Evolutionary conservation across 2,329 filamentous ascomycete genomes (phyloP).

Genomic region (Sporothrix variecibatus): DNA sequence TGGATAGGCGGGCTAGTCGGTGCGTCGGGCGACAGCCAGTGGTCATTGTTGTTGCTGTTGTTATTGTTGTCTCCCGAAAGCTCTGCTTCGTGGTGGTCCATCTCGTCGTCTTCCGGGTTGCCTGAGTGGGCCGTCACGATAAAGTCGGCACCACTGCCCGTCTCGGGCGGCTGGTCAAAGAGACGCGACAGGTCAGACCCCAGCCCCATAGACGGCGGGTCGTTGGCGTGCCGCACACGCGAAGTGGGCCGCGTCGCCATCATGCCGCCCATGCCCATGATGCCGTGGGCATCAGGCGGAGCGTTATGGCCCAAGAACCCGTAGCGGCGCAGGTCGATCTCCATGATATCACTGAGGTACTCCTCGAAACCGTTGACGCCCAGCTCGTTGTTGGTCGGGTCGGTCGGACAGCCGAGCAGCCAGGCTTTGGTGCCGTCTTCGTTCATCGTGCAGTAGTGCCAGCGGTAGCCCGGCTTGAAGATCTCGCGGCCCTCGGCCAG

Average conservation of each 20-base stretch:
- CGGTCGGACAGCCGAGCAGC: conserved; percentile 88
- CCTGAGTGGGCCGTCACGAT: conserved; percentile 85
- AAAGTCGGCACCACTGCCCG: conserved; percentile 86
- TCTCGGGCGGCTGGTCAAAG: conserved; percentile 83
- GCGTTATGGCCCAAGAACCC: conserved; percentile 84
- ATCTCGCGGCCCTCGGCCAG: conserved; percentile 92
- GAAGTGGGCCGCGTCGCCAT: conserved; percentile 49
- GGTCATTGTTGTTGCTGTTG: neutral
- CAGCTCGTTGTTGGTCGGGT: conserved; percentile 64
- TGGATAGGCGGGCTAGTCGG: conserved; percentile 82
- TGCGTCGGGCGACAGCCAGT: conserved; percentile 62
- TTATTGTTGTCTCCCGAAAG: conserved; percentile 40
- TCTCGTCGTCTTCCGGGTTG: conserved; percentile 61
- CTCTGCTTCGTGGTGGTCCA: conserved; percentile 58
- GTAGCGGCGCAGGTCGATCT: conserved; percentile 88
- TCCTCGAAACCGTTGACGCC: conserved; percentile 77
- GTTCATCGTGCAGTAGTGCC: conserved; percentile 98
- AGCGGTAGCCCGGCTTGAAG: conserved; percentile 87
- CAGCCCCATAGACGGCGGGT: conserved; percentile 66
- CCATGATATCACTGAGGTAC: conserved; percentile 90
- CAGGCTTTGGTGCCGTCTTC: conserved; percentile 94
- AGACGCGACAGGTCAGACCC: conserved; percentile 82
- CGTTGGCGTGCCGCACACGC: conserved; percentile 46
- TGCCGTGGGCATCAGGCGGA: conserved; percentile 46
- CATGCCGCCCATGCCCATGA: conserved; percentile 46